A percentile compares a stretch with the other conserved stretches of the same genome.
Evolutionary conservation across 495 filamentous ascomycete genomes (phyloP).

Genomic region (Immersiella caudata): DNA sequence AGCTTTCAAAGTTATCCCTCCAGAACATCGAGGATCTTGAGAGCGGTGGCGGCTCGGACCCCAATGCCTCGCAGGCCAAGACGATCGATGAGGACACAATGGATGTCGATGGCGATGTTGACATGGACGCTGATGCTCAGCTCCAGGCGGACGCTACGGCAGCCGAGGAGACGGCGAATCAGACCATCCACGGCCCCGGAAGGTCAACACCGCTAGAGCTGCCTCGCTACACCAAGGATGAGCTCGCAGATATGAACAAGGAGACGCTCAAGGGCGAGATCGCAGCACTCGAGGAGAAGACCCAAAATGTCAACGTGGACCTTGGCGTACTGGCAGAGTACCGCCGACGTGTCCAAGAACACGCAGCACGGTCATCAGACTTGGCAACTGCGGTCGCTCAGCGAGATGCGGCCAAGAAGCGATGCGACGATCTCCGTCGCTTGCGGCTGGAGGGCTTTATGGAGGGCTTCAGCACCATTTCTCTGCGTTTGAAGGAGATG

Average conservation of each 20-base stretch:
- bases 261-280: slow-evolving; percentile 83
- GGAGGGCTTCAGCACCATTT: slow-evolving; percentile 94
- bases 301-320: slow-evolving; percentile 84
- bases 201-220: slow-evolving; percentile 55
- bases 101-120: slow-evolving; percentile 26
- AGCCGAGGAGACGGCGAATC: slow-evolving; percentile 33
- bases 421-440: slow-evolving; percentile 86
- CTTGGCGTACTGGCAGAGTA: slow-evolving; percentile 92
- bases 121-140: slow-evolving; percentile 33
- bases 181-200: slow-evolving; percentile 31
- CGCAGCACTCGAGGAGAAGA: slow-evolving; percentile 88
- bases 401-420: slow-evolving; percentile 84
- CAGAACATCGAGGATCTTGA: slow-evolving; percentile 75
- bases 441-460: slow-evolving; percentile 95
- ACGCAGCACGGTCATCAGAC: slow-evolving; percentile 78
- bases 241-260: slow-evolving; percentile 91
- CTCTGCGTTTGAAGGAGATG: slow-evolving; percentile 97
- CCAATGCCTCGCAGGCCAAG: slow-evolving; percentile 8
- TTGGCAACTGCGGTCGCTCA: slow-evolving; percentile 71
- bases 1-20: slow-evolving; percentile 75
- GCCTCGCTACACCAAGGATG: slow-evolving; percentile 83
- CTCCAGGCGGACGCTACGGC: slow-evolving; percentile 30
- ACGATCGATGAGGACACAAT: slow-evolving; percentile 27
- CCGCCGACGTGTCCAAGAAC: slow-evolving; percentile 84
- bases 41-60: slow-evolving; percentile 23